phyloP scores from a whole-genome alignment of 139 green algal genomes.

The Trebouxia sp. region DNA sequence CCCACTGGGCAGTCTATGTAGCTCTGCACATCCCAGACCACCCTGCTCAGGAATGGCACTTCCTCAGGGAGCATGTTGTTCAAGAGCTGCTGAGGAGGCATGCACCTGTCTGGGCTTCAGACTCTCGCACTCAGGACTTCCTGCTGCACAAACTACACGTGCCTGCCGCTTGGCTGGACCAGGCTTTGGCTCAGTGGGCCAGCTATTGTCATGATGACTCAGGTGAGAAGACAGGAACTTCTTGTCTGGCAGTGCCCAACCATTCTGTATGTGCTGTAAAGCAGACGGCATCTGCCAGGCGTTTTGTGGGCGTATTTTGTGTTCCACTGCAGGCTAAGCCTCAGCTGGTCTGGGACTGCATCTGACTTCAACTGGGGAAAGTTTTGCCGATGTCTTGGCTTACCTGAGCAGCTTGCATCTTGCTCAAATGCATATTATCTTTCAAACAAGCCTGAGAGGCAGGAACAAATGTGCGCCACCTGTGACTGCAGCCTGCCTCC shows the following conservation, averaged over 20 bases:
- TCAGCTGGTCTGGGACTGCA: too few relatives aligned
- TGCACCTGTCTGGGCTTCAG: conserved; percentile 49
- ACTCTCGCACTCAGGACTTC: conserved; percentile 38
- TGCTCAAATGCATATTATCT: too few relatives aligned
- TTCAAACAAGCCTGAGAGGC: too few relatives aligned
- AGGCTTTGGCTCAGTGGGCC: conserved; percentile 13
- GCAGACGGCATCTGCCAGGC: not conserved
- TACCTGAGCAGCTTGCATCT: too few relatives aligned
- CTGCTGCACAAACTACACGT: conserved; percentile 53
- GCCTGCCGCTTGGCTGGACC: conserved; percentile 34
- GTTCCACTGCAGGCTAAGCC: too few relatives aligned
- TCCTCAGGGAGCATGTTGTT: conserved; percentile 34
- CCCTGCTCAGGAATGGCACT: not conserved
- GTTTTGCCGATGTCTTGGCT: too few relatives aligned
- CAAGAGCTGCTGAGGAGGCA: conserved; percentile 52
- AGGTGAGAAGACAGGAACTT: not conserved
- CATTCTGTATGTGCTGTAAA: not conserved
- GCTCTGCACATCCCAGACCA: conserved; percentile 67
- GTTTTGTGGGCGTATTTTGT: too few relatives aligned
- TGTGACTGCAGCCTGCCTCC: not conserved
- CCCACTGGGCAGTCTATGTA: conserved; percentile 77
- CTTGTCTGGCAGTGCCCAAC: not conserved
- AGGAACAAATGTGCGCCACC: too few relatives aligned
- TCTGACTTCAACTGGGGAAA: too few relatives aligned
- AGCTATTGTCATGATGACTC: conserved; percentile 36